Evolutionary conservation across 306 rosid species (phyloP).

Genomic region (Casuarina cunninghamiana): DNA sequence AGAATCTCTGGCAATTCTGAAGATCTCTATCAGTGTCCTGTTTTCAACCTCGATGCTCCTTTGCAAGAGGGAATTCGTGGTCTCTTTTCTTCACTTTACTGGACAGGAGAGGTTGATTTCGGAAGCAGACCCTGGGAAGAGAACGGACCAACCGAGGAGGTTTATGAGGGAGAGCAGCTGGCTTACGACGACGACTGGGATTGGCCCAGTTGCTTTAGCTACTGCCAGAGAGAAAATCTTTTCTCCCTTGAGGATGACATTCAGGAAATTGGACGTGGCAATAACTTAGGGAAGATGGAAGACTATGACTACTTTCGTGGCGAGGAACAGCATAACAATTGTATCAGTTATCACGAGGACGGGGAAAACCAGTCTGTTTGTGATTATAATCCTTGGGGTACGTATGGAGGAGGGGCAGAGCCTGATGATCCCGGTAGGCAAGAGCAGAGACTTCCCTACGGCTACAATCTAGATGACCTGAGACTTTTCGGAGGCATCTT

Average conservation of each 20-base stretch:
- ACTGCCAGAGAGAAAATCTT: constrained; percentile 17
- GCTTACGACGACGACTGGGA: constrained; percentile 9
- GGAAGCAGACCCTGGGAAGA: constrained; percentile 17
- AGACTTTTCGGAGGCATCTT: constrained; percentile 28
- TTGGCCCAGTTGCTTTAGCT: constrained; percentile 13
- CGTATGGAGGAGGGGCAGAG: constrained; percentile 10
- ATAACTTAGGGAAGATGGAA: constrained; percentile 3
- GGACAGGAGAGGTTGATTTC: constrained; percentile 10
- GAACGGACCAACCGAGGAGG: constrained; percentile 17
- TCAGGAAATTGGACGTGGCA: constrained; percentile 14
- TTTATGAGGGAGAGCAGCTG: constrained; percentile 19
- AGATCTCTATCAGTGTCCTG: constrained; percentile 10
- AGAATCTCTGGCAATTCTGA: neutral
- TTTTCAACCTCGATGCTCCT: constrained; percentile 13
- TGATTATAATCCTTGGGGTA: constrained; percentile 31
- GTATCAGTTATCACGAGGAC: constrained; percentile 15
- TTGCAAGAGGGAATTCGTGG: constrained; percentile 20
- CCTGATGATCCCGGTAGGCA: constrained; percentile 1
- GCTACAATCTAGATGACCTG: constrained; percentile 9
- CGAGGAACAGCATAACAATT: constrained; percentile 4
- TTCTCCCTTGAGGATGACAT: constrained; percentile 18
- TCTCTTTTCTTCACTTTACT: neutral
- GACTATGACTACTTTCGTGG: neutral
- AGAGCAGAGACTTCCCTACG: constrained; percentile 12
- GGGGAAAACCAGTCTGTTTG: constrained; percentile 10